These are phyloP conservation scores for Gonium pectorale DNA, from an alignment of 139 green algal species.

Conservation along the genomic window DNA sequence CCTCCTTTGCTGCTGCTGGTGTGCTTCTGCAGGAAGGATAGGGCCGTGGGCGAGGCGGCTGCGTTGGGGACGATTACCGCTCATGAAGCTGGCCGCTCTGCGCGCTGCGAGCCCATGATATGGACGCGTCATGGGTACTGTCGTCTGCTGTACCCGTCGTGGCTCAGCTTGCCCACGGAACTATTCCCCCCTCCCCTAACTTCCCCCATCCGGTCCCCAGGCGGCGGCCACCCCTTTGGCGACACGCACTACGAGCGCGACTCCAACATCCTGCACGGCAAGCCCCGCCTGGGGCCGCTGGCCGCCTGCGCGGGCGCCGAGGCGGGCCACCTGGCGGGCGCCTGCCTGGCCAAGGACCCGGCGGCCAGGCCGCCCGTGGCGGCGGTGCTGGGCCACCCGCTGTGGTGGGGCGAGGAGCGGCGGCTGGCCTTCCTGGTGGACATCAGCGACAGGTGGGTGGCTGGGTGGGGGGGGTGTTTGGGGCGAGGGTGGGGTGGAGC, in stretches of 20 bases:
- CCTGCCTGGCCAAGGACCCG: constrained; percentile 81
- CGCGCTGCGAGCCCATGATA: too few species aligned
- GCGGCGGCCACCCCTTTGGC: constrained; percentile 93
- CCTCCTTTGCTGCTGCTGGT: too few species aligned
- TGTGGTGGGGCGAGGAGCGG: constrained; percentile 89
- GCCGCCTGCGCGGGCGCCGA: background rate
- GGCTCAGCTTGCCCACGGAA: too few species aligned
- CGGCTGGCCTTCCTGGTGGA: constrained; percentile 94
- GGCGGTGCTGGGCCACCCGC: constrained; percentile 85
- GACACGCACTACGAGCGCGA: constrained; percentile 86
- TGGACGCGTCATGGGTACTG: too few species aligned
- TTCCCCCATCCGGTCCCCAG: background rate
- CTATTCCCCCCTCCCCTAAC: too few species aligned
- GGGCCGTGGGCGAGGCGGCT: too few species aligned
- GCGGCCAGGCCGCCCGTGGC: constrained; percentile 72
- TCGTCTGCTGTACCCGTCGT: too few species aligned
- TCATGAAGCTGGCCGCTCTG: too few species aligned
- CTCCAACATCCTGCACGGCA: constrained; percentile 82
- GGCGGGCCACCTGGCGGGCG: constrained; percentile 77
- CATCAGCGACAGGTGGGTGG: constrained; percentile 70
- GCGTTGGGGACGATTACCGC: too few species aligned
- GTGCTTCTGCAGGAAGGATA: too few species aligned
- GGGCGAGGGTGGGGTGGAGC: too few species aligned
- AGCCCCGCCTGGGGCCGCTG: constrained; percentile 60
- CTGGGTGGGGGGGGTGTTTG: background rate